A percentile compares a stretch with the other conserved stretches of the same genome.
phyloP scores from a whole-genome alignment of 2,329 filamentous ascomycete species.

The Pseudogymnoascus destructans region DNA sequence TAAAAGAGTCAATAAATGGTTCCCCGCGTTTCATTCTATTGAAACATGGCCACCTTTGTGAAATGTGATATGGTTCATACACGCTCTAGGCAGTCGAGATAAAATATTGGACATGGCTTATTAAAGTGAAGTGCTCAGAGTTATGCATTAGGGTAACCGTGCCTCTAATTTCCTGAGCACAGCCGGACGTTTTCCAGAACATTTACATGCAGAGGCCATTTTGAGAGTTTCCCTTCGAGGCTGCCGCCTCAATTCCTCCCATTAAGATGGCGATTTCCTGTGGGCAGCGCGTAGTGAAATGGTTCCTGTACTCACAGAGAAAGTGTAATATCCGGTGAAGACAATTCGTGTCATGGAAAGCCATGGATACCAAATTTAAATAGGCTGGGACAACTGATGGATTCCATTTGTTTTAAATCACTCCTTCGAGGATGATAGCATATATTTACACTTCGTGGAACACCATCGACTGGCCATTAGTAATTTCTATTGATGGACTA shows the following conservation, averaged over 20 bases:
- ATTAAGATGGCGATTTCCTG: not conserved
- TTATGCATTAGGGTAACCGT: not conserved
- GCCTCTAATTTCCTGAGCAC: not conserved
- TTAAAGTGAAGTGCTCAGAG: not conserved
- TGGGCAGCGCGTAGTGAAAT: not conserved
- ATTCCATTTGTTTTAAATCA: not conserved
- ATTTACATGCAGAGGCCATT: not conserved
- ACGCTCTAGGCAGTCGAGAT: not conserved
- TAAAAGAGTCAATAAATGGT: slow-evolving; percentile 4
- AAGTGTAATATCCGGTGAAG: not conserved
- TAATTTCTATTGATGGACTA: not conserved
- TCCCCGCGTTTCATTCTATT: not conserved
- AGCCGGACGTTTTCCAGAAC: slow-evolving; percentile 1
- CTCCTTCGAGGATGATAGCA: not conserved
- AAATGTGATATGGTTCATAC: not conserved
- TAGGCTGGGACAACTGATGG: not conserved
- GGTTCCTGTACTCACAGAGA: not conserved
- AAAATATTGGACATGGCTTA: not conserved
- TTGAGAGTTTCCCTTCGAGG: not conserved
- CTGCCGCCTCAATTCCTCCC: not conserved
- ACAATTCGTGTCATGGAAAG: not conserved
- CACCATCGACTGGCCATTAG: not conserved
- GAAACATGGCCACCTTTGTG: not conserved
- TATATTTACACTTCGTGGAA: not conserved
- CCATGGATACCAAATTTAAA: not conserved